phyloP scores from a whole-genome alignment of 805 yeast species.

The Candida dendrica region DNA sequence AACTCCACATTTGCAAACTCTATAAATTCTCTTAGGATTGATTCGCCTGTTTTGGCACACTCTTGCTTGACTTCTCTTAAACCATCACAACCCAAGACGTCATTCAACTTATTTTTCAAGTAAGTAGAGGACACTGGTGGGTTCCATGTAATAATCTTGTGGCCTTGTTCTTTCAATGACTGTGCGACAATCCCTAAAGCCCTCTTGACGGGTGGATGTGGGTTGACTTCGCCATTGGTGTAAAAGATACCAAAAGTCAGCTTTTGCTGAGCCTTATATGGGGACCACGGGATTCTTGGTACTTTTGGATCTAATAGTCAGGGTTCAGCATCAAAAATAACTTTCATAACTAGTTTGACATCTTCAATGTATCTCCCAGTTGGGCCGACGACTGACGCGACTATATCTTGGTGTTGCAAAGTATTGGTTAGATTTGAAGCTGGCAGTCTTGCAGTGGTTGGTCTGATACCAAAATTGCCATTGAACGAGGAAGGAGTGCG shows the following conservation, averaged over 20 bases:
- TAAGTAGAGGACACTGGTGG: slow-evolving; percentile 24
- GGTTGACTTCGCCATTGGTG: slow-evolving; percentile 35
- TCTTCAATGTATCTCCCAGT: slow-evolving; percentile 24
- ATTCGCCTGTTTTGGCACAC: slow-evolving; percentile 2
- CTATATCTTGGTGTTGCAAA: slow-evolving; percentile 24
- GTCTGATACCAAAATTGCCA: slow-evolving; percentile 55
- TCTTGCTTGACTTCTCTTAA: not conserved
- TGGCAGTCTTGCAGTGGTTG: slow-evolving; percentile 44
- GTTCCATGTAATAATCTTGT: slow-evolving; percentile 42
- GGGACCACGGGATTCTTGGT: slow-evolving; percentile 42
- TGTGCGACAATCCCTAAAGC: slow-evolving; percentile 31
- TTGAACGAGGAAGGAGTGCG: slow-evolving; percentile 63
- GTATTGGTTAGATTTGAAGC: slow-evolving; percentile 14
- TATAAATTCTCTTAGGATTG: not conserved
- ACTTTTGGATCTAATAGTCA: slow-evolving; percentile 43
- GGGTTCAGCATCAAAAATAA: slow-evolving; percentile 35
- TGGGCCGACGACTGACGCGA: slow-evolving; percentile 30
- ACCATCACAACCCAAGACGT: slow-evolving; percentile 1
- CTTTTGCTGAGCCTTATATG: slow-evolving; percentile 17
- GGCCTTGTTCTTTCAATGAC: slow-evolving; percentile 35
- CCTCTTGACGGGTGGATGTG: slow-evolving; percentile 43
- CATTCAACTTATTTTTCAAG: slow-evolving; percentile 29
- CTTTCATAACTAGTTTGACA: slow-evolving; percentile 23
- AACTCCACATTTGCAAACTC: not conserved
- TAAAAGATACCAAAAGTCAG: slow-evolving; percentile 39